Evolutionary conservation across 768 basidiomycete species (phyloP).

Genomic region (Cystofilobasidium ferigula): DNA sequence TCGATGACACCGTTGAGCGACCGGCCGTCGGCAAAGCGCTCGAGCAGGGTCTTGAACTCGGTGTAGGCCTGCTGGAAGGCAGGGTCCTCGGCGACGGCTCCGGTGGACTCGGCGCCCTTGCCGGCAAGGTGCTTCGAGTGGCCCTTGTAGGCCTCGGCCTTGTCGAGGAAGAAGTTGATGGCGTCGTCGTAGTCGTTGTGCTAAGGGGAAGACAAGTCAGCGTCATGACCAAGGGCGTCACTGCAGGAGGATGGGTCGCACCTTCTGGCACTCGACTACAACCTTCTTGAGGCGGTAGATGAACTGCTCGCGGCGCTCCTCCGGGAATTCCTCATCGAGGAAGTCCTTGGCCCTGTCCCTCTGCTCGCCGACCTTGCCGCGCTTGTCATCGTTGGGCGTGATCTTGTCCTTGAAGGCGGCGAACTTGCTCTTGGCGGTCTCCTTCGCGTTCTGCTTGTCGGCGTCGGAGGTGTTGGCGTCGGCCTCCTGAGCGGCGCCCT

Average conservation of each 20-base stretch:
- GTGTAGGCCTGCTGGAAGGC: constrained; percentile 48
- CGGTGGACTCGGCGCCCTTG: constrained; percentile 38
- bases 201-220: background rate
- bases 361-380: constrained; percentile 42
- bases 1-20: constrained; percentile 59
- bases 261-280: constrained; percentile 77
- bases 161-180: constrained; percentile 43
- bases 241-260: background rate
- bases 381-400: constrained; percentile 58
- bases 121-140: constrained; percentile 44
- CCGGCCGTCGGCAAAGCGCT: constrained; percentile 73
- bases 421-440: constrained; percentile 36
- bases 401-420: constrained; percentile 48
- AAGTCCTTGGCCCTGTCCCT: constrained; percentile 55
- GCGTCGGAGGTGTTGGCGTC: constrained; percentile 2
- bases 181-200: constrained; percentile 61
- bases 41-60: constrained; percentile 69
- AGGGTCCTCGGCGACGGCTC: constrained; percentile 44
- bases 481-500: constrained; percentile 15
- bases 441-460: constrained; percentile 33
- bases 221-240: background rate
- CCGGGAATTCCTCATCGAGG: constrained; percentile 57
- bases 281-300: constrained; percentile 90
- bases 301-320: constrained; percentile 64
- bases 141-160: constrained; percentile 40